Evolutionary conservation across 495 filamentous ascomycete genomes (phyloP), one percentile per base, ranked within the genome.

Genomic region (Trichoderma gamsii): DNA sequence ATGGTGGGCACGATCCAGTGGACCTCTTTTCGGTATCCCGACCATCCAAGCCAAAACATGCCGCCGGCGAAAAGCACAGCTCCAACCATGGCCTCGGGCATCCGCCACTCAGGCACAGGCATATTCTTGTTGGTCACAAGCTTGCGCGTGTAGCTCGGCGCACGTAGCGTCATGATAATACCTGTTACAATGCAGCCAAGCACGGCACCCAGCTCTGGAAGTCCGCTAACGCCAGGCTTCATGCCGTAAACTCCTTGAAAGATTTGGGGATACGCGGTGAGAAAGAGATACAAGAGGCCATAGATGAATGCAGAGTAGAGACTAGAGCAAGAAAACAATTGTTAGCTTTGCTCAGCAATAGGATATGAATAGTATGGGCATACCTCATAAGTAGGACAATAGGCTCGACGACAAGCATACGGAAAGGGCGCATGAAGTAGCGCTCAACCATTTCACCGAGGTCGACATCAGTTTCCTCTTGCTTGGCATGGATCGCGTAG

Each of bases 1-100:
- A 87, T 74, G 41, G 84, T 81, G 67, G 83, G 85, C 2, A 81
- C 79, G 4, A 79, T 75, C 84, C 83, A 86, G 18, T 73, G 71
- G 66, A 81, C 75, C 49, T 74, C 68, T 0, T 56, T 25, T 11
- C 77, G 76, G 61, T 73, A 70, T 1, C 80, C 81, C 2, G 86
- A 88, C 87, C 87, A 89, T 46, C 81, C 87, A 70, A 88, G 89
- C 83, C 84, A 87, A 76, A 89, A 89, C 13, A 90, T 76, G 1
- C 87, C 87, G 82, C 78, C 2, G 86, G 85, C 16, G 89, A 72
- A 51, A 87, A 73, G 16, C 83, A 70, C 0, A 79, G 43, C 81
- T 1, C 85, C 87, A 38, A 84, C 69, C 73, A 89, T 84, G 77
- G 87, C 84, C 29, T 82, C 82, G 0, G 83, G 74, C 5, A 90